Base-by-base conservation (phyloP, 768 basidiomycete species). In the Tylopilus intermedius region DNA sequence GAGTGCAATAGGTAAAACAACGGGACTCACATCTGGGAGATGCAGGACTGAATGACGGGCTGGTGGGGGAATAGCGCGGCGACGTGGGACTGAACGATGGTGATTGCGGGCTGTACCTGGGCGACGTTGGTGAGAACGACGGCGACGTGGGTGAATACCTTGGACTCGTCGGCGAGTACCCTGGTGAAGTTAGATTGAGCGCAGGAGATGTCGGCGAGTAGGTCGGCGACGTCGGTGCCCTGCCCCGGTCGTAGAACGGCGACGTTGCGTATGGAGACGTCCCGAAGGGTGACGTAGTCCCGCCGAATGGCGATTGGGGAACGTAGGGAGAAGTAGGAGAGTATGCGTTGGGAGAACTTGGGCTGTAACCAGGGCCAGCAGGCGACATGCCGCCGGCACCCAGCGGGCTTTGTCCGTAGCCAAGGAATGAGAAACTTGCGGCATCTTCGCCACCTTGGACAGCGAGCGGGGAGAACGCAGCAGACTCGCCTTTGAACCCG, bases 381-480 rank as follows among this genome's bases (percentile, higher is more conserved):
- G 94, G 94, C 4, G 93, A 95, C 89, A 90, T 90, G 8, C 82
- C 84, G 40, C 88, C 90, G 9, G 88, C 83, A 33, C 88, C 83
- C 57, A 85, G 75, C 0, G 94, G 94, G 59, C 90, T 93, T 68
- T 87, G 88, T n/a, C 88, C 87, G 61, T 85, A 94, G 1, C 80
- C 79, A n/a, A 78, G 74, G 60, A 87, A 83, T 39, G 76, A 79
- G 77, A 89, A 93, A 55, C 77, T 83, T 8, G 85, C 78, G 0
- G 83, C 78, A 56, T 92, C 92, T 60, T 96, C 94, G 50, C 88
- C 88, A 39, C 83, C 86, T 57, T 85, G 90, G 55, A 86, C 84
- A 26, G 90, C 90, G 33, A 98, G 80, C 0, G 94, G 95, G n/a
- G 94, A 96, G 79, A 98, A 98, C 0, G 91, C 83, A 5, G 93